Base-by-base conservation (phyloP, 805 yeast species). In the Pichia heedii region DNA sequence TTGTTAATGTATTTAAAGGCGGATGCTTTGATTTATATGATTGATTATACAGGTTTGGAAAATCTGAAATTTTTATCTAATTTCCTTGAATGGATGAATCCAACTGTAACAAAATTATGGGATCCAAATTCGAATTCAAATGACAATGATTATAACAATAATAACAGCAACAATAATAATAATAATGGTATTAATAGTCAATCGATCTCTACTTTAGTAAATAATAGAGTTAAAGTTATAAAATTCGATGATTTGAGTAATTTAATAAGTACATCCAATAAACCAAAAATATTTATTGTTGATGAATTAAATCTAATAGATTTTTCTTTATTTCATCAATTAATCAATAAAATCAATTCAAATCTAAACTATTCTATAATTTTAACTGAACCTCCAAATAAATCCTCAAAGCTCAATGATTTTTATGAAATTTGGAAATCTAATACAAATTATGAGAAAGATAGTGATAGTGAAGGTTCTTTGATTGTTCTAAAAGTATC, bases 11-110 rank as follows among this genome's bases (percentile, higher is more conserved):
- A 40, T 12, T 16, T 8, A 20, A 33, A 36, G 9, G 7, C 32
- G 3, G 18, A 41, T 22, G 21, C 34, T 8, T 22, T 24, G 12
- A 40, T 44, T 5, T 67, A 84, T 29, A 70, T 87, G 45, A 64
- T 84, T n/a, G 78, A 95, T 3, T 80, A 78, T 53, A 79, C 88
- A 0, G 94, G 93, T 22, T 77, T 87, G 3, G 79, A 90, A 54
- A 72, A 82, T 4, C 61, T 93, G 44, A 74, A 82, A 22, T 86
- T 84, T 56, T 96, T 97, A 0, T 76, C 86, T 13, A 83, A 88
- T 44, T 84, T 93, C 81, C 65, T 90, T 24, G 98, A 93, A 65
- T 93, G 97, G 97, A 83, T 93, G 88, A 79, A 95, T 0, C 76
- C 90, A 0, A 73, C 81, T n/a, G 73, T 88, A n/a, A 74, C 85